phyloP scores from a whole-genome alignment of 257 asterid genomes.

The Dorcoceras hygrometricum region DNA sequence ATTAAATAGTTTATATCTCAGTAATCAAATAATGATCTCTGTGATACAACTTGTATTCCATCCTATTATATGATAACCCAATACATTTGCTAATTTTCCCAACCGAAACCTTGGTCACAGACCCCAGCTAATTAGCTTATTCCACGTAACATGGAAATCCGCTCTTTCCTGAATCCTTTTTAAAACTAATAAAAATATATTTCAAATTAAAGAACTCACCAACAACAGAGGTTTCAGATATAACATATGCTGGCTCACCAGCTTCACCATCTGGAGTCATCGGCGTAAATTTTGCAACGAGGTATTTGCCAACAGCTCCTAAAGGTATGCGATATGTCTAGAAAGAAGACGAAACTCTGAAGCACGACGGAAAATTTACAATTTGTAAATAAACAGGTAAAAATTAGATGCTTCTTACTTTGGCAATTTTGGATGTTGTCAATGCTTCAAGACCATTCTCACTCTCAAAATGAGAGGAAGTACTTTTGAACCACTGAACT shows the following conservation, averaged over 20 bases:
- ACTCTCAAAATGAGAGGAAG: conserved; percentile 57
- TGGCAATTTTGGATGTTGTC: conserved; percentile 87
- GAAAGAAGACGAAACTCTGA: conserved; percentile 23
- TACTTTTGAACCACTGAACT: conserved; percentile 96
- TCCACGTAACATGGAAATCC: background rate
- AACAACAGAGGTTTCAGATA: conserved; percentile 65
- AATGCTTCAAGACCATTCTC: conserved; percentile 78
- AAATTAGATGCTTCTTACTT: conserved; percentile 41
- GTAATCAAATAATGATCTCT: too few relatives aligned
- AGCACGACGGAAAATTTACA: conserved; percentile 11
- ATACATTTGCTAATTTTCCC: too few relatives aligned
- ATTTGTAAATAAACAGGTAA: conserved; percentile 16
- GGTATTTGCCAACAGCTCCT: conserved; percentile 86
- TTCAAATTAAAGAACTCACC: conserved; percentile 48
- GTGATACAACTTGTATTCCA: too few relatives aligned
- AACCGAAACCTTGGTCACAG: too few relatives aligned
- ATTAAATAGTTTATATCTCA: too few relatives aligned
- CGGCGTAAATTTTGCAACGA: conserved; percentile 87
- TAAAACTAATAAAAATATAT: conserved; percentile 16
- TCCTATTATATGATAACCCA: too few relatives aligned
- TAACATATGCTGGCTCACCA: conserved; percentile 85
- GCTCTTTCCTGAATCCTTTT: conserved; percentile 6
- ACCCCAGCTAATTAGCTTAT: background rate
- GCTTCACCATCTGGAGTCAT: conserved; percentile 99
- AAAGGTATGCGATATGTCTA: conserved; percentile 91